These are phyloP conservation scores for Myrmaecium sp. DNA, from an alignment of 2,329 filamentous ascomycete genomes.

Conservation along the genomic window DNA sequence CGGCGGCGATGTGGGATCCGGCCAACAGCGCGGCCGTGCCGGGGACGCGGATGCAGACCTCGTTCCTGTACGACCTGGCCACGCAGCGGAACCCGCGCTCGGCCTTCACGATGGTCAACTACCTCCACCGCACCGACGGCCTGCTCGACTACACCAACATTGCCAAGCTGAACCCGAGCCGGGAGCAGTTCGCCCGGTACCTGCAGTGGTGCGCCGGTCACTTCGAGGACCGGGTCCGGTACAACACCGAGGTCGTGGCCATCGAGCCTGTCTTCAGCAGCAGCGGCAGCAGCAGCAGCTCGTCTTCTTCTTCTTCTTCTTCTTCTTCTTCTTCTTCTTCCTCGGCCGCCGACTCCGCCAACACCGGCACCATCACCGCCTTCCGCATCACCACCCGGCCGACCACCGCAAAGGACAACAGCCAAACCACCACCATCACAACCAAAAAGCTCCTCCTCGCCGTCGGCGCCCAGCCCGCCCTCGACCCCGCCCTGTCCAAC, in stretches of 20 bases:
- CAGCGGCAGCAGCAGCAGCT: too few relatives aligned
- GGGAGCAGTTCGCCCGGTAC: conserved; percentile 23
- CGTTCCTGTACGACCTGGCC: conserved; percentile 19
- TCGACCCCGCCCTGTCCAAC: too few relatives aligned
- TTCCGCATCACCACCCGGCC: too few relatives aligned
- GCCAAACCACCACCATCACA: too few relatives aligned
- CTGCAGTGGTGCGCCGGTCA: conserved; percentile 18
- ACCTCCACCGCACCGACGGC: conserved; percentile 14
- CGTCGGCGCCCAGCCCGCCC: too few relatives aligned
- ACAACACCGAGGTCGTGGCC: conserved; percentile 14
- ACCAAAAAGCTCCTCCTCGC: too few relatives aligned
- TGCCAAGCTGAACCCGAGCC: conserved; percentile 18
- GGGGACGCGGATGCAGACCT: conserved; percentile 16
- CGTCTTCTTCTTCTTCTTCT: too few relatives aligned
- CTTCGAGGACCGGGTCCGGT: conserved; percentile 13
- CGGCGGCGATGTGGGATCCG: conserved; percentile 16
- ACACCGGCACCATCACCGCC: too few relatives aligned
- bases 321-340: too few relatives aligned
- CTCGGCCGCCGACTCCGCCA: too few relatives aligned
- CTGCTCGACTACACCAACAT: conserved; percentile 20
- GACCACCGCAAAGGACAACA: too few relatives aligned
- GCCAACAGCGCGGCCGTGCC: conserved; percentile 12
- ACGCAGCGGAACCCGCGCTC: conserved; percentile 19
- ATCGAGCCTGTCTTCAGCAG: too few relatives aligned
- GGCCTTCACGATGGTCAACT: conserved; percentile 18